A percentile compares a stretch with the other conserved stretches of the same genome.
These are phyloP conservation scores for Fusarium clavum DNA, from an alignment of 2,329 filamentous ascomycete species.

Conservation along the genomic window DNA sequence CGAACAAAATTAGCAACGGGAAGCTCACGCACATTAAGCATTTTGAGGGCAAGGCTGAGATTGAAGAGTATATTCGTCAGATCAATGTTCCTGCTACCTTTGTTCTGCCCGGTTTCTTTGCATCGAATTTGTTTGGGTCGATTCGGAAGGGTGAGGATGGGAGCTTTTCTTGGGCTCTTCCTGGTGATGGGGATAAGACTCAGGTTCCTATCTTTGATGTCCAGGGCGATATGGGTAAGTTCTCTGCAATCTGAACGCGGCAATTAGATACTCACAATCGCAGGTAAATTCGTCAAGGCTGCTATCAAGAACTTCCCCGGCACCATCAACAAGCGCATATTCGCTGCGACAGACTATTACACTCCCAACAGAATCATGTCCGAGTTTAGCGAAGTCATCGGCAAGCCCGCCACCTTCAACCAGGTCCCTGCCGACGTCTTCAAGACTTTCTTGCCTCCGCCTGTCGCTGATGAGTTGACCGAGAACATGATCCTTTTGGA, in stretches of 20 bases:
- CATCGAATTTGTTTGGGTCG: slow-evolving; percentile 59
- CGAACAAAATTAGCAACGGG: slow-evolving; percentile 53
- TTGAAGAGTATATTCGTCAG: slow-evolving; percentile 66
- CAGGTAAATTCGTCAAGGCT: slow-evolving; percentile 52
- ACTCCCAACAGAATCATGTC: slow-evolving; percentile 48
- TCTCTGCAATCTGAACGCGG: accelerated
- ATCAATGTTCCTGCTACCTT: slow-evolving; percentile 63
- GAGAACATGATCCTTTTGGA: slow-evolving; percentile 59
- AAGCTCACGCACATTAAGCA: slow-evolving; percentile 55
- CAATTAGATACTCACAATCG: accelerated
- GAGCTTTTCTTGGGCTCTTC: slow-evolving; percentile 47
- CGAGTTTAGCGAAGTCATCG: slow-evolving; percentile 52
- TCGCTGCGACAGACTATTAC: slow-evolving; percentile 54
- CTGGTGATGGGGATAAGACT: slow-evolving; percentile 48
- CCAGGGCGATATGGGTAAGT: slow-evolving; percentile 55
- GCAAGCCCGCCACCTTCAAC: slow-evolving; percentile 48
- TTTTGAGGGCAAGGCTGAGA: slow-evolving; percentile 68
- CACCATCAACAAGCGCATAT: slow-evolving; percentile 49
- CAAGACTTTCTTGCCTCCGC: slow-evolving; percentile 49
- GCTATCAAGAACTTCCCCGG: slow-evolving; percentile 48
- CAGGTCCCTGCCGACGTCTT: slow-evolving; percentile 52
- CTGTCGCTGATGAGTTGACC: slow-evolving; percentile 51
- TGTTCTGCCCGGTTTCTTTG: slow-evolving; percentile 64
- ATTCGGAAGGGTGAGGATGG: slow-evolving; percentile 48
- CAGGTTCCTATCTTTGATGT: slow-evolving; percentile 55